These are phyloP conservation scores for Luffa aegyptiaca DNA, from an alignment of 306 rosid species.

Conservation along the genomic window DNA sequence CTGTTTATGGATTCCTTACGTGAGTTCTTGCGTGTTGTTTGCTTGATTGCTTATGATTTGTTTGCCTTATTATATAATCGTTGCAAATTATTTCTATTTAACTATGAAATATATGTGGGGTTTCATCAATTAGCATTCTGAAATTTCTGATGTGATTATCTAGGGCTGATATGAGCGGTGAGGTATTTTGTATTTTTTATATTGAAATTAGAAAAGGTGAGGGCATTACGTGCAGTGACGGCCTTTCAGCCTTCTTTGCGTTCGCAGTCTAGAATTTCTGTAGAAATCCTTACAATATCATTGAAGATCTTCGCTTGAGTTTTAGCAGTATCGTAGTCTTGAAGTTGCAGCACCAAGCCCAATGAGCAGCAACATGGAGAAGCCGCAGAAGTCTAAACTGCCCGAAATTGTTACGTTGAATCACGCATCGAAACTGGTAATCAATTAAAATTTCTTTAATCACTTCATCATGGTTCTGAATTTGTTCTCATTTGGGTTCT, in stretches of 20 bases:
- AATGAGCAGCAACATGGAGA: slow-evolving; percentile 35
- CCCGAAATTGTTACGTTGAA: slow-evolving; percentile 56
- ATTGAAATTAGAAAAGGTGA: not conserved
- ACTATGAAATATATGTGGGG: not conserved
- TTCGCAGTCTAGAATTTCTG: not conserved
- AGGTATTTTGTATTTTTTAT: not conserved
- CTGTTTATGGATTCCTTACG: not conserved
- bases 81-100: too few relatives aligned
- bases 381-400: slow-evolving; percentile 25
- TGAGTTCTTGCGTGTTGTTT: not conserved
- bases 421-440: slow-evolving; percentile 68
- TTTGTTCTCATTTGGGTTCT: not conserved
- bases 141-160: not conserved
- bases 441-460: not conserved
- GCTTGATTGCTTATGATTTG: not conserved
- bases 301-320: not conserved
- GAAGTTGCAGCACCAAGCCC: not conserved
- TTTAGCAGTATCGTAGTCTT: not conserved
- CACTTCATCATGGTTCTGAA: not conserved
- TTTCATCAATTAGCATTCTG: not conserved
- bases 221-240: not conserved
- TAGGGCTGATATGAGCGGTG: not conserved
- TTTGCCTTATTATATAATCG: not conserved
- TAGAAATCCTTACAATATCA: not conserved
- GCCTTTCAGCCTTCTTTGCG: not conserved